These are phyloP conservation scores for Diaporthe sp. DNA, from an alignment of 2,329 filamentous ascomycete genomes.

Conservation along the genomic window DNA sequence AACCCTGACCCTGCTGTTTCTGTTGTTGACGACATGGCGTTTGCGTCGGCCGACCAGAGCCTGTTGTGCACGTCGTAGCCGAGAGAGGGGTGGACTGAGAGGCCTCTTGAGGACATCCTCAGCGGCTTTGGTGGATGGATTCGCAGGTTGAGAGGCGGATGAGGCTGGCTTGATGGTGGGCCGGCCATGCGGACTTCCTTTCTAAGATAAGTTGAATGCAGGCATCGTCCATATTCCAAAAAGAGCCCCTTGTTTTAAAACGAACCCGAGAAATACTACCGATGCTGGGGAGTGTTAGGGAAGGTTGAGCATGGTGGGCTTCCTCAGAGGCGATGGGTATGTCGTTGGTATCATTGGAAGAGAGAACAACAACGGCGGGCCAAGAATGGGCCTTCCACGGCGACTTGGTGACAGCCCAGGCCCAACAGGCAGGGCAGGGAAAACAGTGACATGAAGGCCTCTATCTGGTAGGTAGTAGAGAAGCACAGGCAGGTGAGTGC, in stretches of 20 bases:
- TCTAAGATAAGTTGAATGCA: constrained; percentile 56
- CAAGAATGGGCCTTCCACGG: constrained; percentile 40
- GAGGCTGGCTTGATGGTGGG: constrained; percentile 46
- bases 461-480: not conserved
- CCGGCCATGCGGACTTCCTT: constrained; percentile 52
- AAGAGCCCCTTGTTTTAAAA: constrained; percentile 35
- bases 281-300: constrained; percentile 25
- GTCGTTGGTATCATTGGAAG: not conserved
- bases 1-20: constrained; percentile 47
- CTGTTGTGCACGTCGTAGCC: constrained; percentile 48
- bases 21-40: constrained; percentile 36
- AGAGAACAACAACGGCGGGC: not conserved
- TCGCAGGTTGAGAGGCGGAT: constrained; percentile 34
- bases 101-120: constrained; percentile 46
- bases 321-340: not conserved
- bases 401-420: not conserved
- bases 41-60: constrained; percentile 47
- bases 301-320: not conserved
- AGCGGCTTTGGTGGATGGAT: constrained; percentile 43
- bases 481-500: constrained; percentile 35
- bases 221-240: constrained; percentile 55
- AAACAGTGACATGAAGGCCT: not conserved
- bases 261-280: constrained; percentile 44
- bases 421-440: not conserved
- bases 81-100: constrained; percentile 44